These are phyloP conservation scores for Jatropha curcas DNA, from an alignment of 345 rosid genomes.

Conservation along the genomic window DNA sequence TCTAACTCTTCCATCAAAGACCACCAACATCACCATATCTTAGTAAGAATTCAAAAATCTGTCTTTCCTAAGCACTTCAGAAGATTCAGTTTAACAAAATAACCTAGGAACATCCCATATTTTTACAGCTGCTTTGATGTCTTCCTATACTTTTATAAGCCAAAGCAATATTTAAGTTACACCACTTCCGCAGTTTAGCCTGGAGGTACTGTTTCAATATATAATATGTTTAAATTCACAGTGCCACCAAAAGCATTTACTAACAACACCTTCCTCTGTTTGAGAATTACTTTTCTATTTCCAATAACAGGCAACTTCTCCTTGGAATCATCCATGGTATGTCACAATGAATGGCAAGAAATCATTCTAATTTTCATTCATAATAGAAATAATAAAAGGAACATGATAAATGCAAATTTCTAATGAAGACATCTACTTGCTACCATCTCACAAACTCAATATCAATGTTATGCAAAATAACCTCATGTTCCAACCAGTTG, in stretches of 20 bases:
- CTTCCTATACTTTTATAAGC: neutral
- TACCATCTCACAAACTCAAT: neutral
- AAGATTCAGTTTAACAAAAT: neutral
- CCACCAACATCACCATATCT: neutral
- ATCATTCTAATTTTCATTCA: neutral
- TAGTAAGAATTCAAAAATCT: neutral
- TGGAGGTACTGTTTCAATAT: neutral
- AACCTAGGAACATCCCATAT: no score
- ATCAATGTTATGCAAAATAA: neutral
- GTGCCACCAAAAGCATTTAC: neutral
- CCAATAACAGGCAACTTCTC: neutral
- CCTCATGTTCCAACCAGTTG: no score
- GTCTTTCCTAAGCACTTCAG: neutral
- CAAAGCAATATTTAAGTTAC: neutral
- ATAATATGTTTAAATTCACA: neutral
- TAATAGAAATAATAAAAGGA: no score
- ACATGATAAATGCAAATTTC: no score
- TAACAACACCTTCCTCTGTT: neutral
- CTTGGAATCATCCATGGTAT: no score
- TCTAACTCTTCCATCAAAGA: no score
- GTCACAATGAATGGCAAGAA: neutral
- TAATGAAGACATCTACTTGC: neutral
- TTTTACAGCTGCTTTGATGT: neutral
- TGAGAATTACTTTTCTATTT: neutral
- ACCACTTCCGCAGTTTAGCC: neutral